These are phyloP conservation scores for Schoenoplectus tabernaemontani DNA, from an alignment of 202 grass and related monocot genomes.

Conservation along the genomic window DNA sequence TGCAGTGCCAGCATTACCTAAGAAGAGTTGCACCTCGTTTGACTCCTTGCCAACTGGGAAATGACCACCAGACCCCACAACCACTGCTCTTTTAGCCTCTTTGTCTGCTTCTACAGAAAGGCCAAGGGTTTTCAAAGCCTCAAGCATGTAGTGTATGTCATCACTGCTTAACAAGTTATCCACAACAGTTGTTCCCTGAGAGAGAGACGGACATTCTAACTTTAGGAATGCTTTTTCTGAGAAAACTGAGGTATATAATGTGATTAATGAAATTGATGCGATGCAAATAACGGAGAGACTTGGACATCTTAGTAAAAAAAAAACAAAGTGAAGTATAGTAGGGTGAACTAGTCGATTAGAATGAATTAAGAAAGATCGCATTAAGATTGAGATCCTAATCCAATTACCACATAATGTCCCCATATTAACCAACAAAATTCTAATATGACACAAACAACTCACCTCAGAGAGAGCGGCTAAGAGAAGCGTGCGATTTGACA, in stretches of 20 bases:
- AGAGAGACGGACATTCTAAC: not conserved
- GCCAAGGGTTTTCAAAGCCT: conserved; percentile 77
- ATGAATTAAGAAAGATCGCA: not conserved
- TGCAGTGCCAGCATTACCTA: conserved; percentile 95
- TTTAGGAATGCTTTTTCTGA: not conserved
- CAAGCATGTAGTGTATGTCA: conserved; percentile 97
- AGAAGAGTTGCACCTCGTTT: conserved; percentile 77
- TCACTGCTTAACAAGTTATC: conserved; percentile 94
- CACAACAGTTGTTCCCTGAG: conserved; percentile 76
- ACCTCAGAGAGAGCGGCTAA: conserved; percentile 88
- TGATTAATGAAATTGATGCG: not conserved
- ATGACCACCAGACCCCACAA: conserved; percentile 63
- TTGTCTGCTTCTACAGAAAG: conserved; percentile 79
- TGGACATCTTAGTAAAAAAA: not conserved
- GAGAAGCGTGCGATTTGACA: conserved; percentile 96
- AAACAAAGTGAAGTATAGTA: not conserved
- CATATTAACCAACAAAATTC: not conserved
- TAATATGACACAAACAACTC: not conserved
- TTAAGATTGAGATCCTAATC: not conserved
- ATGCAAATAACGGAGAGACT: not conserved
- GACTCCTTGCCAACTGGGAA: conserved; percentile 55
- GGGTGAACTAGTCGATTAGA: not conserved
- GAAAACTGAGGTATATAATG: not conserved
- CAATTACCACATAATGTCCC: conserved; percentile 25
- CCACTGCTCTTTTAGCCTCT: conserved; percentile 63